Percentiles rank a stretch among this genome's conserved stretches.
Evolutionary conservation across 2,329 filamentous ascomycete genomes (phyloP).

Genomic region (Nakataea oryzae): DNA sequence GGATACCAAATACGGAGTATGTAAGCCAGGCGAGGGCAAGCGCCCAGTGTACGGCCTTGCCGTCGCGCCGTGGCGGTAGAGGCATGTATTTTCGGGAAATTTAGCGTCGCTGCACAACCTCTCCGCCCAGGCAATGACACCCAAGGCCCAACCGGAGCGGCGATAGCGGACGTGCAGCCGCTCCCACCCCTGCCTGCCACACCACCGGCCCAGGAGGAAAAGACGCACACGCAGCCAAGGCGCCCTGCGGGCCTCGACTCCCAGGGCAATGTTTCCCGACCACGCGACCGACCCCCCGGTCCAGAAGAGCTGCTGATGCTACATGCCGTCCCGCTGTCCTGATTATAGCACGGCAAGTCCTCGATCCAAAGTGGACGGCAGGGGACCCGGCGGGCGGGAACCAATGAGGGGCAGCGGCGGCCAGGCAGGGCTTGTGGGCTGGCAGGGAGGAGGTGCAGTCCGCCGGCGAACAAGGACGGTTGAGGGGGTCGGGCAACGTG

Average conservation of each 20-base stretch:
- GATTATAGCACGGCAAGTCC: not conserved
- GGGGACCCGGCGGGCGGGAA: too few species aligned
- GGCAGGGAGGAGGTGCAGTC: not conserved
- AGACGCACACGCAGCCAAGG: not conserved
- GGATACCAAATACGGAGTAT: not conserved
- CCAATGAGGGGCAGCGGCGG: not conserved
- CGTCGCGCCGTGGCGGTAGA: not conserved
- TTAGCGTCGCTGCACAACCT: not conserved
- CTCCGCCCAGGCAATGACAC: not conserved
- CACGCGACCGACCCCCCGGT: not conserved
- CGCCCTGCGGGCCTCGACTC: not conserved
- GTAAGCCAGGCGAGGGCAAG: not conserved
- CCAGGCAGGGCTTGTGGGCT: not conserved
- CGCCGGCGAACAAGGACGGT: too few species aligned
- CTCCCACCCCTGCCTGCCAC: not conserved
- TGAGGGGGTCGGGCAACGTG: not conserved
- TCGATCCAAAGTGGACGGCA: not conserved
- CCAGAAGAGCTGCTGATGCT: too few species aligned
- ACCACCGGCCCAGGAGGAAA: not conserved
- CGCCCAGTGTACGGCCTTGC: not conserved
- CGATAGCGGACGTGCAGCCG: not conserved
- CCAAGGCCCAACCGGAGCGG: not conserved
- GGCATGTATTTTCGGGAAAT: not conserved
- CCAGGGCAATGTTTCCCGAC: not conserved
- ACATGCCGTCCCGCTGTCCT: not conserved